Conservation (phyloP, 345 rosid species). For the Geranium rotundifolium region DNA sequence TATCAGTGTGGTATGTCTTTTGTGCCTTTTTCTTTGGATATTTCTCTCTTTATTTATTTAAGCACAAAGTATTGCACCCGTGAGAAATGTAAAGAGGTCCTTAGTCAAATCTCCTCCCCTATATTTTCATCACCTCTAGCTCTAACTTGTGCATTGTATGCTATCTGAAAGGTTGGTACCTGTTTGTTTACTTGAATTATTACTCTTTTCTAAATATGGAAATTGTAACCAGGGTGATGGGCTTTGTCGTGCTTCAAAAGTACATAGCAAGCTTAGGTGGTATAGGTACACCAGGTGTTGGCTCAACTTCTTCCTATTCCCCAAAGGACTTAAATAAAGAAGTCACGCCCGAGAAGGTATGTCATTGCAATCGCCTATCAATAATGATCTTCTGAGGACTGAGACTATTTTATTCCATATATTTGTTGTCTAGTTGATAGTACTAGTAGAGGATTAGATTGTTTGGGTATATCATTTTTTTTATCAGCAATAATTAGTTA, state of each 20-base stretch:
- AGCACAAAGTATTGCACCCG: not conserved
- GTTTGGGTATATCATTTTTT: no score
- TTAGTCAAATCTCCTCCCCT: no score
- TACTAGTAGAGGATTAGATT: no score
- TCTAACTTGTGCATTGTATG: no score
- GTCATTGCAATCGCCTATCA: no score
- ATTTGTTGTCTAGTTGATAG: no score
- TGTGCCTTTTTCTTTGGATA: conserved; percentile 2
- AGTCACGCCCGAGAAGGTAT: conserved; percentile 89
- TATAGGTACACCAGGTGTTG: conserved; percentile 93
- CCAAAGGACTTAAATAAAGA: conserved; percentile 89
- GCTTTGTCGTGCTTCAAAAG: conserved; percentile 92
- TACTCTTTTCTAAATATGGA: conserved; percentile 1
- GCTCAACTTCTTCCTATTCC: conserved; percentile 87
- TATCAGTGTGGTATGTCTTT: conserved; percentile 62
- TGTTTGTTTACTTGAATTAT: no score
- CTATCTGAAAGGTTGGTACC: no score
- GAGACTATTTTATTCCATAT: no score
- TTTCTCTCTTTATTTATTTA: not conserved
- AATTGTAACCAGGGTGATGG: conserved; percentile 64
- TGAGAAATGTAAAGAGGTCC: not conserved
- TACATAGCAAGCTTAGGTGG: conserved; percentile 93
- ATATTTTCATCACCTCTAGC: no score
- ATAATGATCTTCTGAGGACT: no score
- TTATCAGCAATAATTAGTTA: no score